Percentiles rank a stretch among this genome's conserved stretches.
These are phyloP conservation scores for Umbilicus rupestris DNA, from an alignment of 164 flowering plant genomes.

Conservation along the genomic window DNA sequence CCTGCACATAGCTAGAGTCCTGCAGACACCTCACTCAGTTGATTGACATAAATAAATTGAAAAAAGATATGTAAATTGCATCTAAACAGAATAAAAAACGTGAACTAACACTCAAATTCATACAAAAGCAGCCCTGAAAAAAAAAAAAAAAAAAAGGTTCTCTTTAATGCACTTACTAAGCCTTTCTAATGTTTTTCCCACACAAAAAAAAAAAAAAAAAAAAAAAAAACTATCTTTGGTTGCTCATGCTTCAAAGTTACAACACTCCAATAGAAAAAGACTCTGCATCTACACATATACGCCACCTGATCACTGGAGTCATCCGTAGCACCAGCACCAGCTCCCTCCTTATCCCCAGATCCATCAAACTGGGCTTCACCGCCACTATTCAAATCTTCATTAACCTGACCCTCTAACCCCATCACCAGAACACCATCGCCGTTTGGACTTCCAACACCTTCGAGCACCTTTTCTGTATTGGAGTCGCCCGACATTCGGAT, in stretches of 20 bases:
- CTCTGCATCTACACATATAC: not conserved
- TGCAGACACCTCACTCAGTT: constrained; percentile 12
- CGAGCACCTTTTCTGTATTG: constrained; percentile 11
- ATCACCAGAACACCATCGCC: not conserved
- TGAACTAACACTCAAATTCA: too few species aligned
- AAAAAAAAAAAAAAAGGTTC: too few species aligned
- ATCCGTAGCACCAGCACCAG: not conserved
- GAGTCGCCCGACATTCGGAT: constrained; percentile 18
- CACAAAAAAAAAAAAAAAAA: not conserved
- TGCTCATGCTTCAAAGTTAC: not conserved
- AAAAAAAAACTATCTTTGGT: too few species aligned
- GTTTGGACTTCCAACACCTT: constrained; percentile 10
- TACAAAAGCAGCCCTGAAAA: too few species aligned
- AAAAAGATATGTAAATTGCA: too few species aligned
- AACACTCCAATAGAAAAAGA: not conserved
- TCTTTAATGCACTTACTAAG: too few species aligned
- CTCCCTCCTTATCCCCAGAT: constrained; percentile 7
- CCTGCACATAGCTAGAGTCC: constrained; percentile 22
- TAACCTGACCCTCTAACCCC: not conserved
- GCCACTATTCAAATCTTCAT: not conserved
- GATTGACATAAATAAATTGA: not conserved
- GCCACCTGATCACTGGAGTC: constrained; percentile 7
- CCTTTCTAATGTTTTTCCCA: not conserved
- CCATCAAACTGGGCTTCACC: not conserved
- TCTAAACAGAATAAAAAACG: too few species aligned